Base-by-base conservation (phyloP, 352 stramenopile genomes). In the Phytophthora lateralis region DNA sequence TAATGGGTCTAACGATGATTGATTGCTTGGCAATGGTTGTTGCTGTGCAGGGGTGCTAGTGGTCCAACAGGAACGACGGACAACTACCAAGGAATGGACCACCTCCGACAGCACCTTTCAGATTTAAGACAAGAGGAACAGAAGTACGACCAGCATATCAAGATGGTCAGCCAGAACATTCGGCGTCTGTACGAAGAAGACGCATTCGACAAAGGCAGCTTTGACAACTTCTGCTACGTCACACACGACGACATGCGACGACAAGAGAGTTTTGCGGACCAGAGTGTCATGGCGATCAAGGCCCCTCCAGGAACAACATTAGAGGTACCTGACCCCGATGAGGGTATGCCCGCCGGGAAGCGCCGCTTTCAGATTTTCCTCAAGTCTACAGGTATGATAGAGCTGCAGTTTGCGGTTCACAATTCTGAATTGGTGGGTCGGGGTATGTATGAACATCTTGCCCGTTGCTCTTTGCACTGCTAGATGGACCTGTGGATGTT, bases 351-450 rank as follows among this genome's bases (percentile, higher is more conserved):
- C 15, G 69, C 66, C 17, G 93, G 93, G 15, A 88, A 90, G 35
- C 76, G 92, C 46, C 86, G 89, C 35, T 98, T 96, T 73, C 90
- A 98, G 70, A 97, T 98, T 58, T 98, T 96, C 39, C 71, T 98
- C n/a, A 95, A 96, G 60, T 93, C 82, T 34, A 88, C 81, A 75
- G 84, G 84, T 93, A 54, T 12, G 55, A 43, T 6, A 67, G 17
- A 3, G 21, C 38, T 61, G 30, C 47, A 59, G 21, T 43, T 55
- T 38, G 39, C 3, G 18, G 41, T 24, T 20, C 26, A 29, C 48
- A 44, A 21, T 32, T 39, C 20, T 53, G 21, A 26, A 14, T 10
- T 26, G 11, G 39, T 47, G 10, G 30, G 6, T 42, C 24, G 30
- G 9, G 2, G 27, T 32, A 32, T 29, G 29, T 35, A 24, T 48